Evolutionary conservation across 257 asterid species (phyloP).

Genomic region (Nicotiana knightiana): DNA sequence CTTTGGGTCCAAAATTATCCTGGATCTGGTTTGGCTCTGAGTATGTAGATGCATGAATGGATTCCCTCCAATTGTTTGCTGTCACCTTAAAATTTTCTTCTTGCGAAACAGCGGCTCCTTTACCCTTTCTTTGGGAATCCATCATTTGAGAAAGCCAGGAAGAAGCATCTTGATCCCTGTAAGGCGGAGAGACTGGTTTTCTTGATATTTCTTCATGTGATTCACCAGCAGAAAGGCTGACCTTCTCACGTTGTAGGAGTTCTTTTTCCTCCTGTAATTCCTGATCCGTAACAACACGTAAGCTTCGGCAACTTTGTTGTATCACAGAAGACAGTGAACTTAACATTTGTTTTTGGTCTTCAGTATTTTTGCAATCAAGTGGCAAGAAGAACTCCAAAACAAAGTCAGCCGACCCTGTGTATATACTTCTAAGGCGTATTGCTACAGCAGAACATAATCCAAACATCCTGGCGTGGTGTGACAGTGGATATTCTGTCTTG

Average conservation of each 20-base stretch:
- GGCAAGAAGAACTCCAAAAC: slow-evolving; percentile 82
- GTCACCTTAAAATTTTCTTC: slow-evolving; percentile 45
- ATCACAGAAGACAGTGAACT: slow-evolving; percentile 51
- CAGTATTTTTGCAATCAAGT: slow-evolving; percentile 40
- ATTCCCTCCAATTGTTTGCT: slow-evolving; percentile 26
- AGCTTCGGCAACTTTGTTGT: slow-evolving; percentile 50
- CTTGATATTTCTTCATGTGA: slow-evolving; percentile 15
- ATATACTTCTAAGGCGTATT: slow-evolving; percentile 62
- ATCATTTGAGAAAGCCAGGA: slow-evolving; percentile 39
- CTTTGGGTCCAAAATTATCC: slow-evolving; percentile 32
- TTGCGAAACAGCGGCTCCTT: slow-evolving; percentile 37
- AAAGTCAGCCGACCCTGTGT: slow-evolving; percentile 55
- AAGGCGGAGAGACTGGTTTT: slow-evolving; percentile 18
- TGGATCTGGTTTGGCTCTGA: slow-evolving; percentile 27
- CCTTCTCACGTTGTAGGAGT: slow-evolving; percentile 12
- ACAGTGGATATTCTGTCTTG: slow-evolving; percentile 70
- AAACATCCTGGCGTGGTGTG: slow-evolving; percentile 62
- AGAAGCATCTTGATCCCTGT: slow-evolving; percentile 25
- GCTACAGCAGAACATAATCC: slow-evolving; percentile 59
- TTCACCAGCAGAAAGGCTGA: slow-evolving; percentile 16
- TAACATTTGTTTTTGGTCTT: slow-evolving; percentile 52
- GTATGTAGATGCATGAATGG: slow-evolving; percentile 17
- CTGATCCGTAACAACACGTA: slow-evolving; percentile 53
- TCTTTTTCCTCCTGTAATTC: slow-evolving; percentile 49
- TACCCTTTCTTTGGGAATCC: slow-evolving; percentile 43